Evolutionary conservation across 2,329 filamentous ascomycete species (phyloP), one percentile per base, ranked within the genome.

Genomic region (Diaporthe sp.): DNA sequence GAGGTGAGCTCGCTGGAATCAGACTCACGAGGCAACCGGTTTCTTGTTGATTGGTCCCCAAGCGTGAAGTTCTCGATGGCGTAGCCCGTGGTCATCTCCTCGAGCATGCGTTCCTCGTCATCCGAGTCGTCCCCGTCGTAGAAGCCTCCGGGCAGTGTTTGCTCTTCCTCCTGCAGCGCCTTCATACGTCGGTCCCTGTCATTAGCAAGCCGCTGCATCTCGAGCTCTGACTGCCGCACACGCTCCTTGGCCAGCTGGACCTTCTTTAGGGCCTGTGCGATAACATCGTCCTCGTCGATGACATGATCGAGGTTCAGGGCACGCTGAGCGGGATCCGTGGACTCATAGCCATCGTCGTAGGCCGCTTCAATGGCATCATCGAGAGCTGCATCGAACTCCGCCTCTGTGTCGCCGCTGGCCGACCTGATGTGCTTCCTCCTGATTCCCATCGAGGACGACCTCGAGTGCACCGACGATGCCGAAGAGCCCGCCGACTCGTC

Each of bases 361-460:
- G 96, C 97, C 70, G 96, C 96, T 84, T 98, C 97, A 12, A 98
- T 96, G 20, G 97, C 97, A 34, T 96, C 96, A 85, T 98, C 96
- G 58, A 98, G 88, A 5, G 97, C 97, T 12, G 95, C 95, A 84
- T 98, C 96, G 79, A 98, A 98, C 81, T 98, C 96, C 9, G 94
- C 93, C 82, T 98, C 95, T 0, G 95, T 97, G 42, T 90, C 92
- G 60, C 92, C 92, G 78, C 94, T 96, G 3, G 89, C 82, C 49
- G 88, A 88, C 67, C 93, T 91, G 72, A 95, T 90, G 78, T 94
- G 93, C 80, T 93, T 94, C 78, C 93, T 89, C 77, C 91, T 89
- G 65, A 94, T 85, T 58, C 92, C 90, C 75, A 93, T 85, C 1
- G 93, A 94, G 0, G 94, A 96, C 5, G 93, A 92, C 67, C 94